These are phyloP conservation scores for Boletus semigastroideus DNA, from an alignment of 1,284 basidiomycete species.

Conservation along the genomic window DNA sequence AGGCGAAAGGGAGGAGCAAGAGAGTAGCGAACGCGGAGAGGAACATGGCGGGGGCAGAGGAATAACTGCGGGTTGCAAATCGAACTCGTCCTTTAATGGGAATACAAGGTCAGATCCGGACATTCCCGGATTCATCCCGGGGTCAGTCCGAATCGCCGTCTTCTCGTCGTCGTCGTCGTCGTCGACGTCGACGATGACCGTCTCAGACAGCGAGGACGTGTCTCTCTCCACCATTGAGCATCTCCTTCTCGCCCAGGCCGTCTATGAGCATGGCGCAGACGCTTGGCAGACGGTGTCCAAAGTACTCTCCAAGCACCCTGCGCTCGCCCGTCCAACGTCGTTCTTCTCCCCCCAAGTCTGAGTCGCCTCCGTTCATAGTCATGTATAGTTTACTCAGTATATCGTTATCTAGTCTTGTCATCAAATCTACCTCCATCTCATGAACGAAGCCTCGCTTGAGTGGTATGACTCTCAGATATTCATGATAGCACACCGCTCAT, in stretches of 20 bases:
- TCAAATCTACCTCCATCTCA: conserved; percentile 61
- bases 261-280: conserved; percentile 78
- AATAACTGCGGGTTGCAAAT: conserved; percentile 22
- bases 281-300: conserved; percentile 73
- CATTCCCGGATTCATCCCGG: conserved; percentile 18
- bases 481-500: conserved; percentile 12
- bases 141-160: conserved; percentile 5
- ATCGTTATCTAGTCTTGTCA: conserved; percentile 58
- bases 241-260: conserved; percentile 80
- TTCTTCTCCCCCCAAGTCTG: conserved; percentile 66
- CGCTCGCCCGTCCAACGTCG: conserved; percentile 58
- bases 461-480: conserved; percentile 44
- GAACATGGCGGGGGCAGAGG: conserved; percentile 57
- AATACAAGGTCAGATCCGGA: conserved; percentile 15
- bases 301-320: conserved; percentile 64
- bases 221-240: conserved; percentile 55
- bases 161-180: conserved; percentile 3
- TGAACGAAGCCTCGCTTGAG: conserved; percentile 67
- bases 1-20: conserved; percentile 68
- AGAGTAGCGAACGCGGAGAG: conserved; percentile 56
- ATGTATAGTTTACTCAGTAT: conserved; percentile 22
- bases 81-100: conserved; percentile 13
- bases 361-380: conserved; percentile 27
- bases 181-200: conserved; percentile 11
- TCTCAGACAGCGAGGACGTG: conserved; percentile 8